Evolutionary conservation across 352 stramenopile genomes (phyloP), one percentile per base, ranked within the genome.

Genomic region (Phytophthora cajani): DNA sequence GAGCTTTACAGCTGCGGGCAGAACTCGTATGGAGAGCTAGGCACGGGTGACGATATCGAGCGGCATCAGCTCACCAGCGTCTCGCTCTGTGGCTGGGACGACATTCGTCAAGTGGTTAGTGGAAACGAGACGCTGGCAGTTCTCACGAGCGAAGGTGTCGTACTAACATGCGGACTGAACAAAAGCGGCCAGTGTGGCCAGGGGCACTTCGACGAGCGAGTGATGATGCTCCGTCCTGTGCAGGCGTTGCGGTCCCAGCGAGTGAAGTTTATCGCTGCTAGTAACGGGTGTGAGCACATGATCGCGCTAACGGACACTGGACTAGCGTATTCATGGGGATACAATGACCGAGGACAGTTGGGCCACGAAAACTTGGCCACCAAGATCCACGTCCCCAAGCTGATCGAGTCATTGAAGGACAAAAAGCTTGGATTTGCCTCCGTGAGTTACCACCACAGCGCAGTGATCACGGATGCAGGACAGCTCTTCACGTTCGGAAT

Each of bases 161-260:
- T 97, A 8, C 62, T 94, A 32, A 95, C 87, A 3, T 95, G 88
- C 46, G 90, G 90, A 2, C 73, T 95, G 1, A 97, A 97, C 76
- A 95, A 97, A 55, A 97, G 85, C 51, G 90, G 90, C 0, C 90
- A 97, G 58, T 97, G 90, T 23, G 90, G 90, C 9, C 90, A 97
- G 7, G 90, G 90, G 1, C 85, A 96, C 67, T 95, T 94, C 70
- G 88, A 97, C 62, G 88, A 97, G 46, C 78, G 90, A 33, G 88
- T 97, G 8, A 94, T 95, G 85, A 79, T 94, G 27, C 81, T 93
- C 6, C 78, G 88, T 8, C 88, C 89, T 12, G 81, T 97, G 9
- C 82, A 93, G 62, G 84, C 87, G 32, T 62, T 97, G 42, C 84
- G 88, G 9, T 93, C 87, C 8, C 87, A 95, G 58, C 77, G 78